Conservation (phyloP, 2,329 filamentous ascomycete species). For the Pseudocercospora crystallina region DNA sequence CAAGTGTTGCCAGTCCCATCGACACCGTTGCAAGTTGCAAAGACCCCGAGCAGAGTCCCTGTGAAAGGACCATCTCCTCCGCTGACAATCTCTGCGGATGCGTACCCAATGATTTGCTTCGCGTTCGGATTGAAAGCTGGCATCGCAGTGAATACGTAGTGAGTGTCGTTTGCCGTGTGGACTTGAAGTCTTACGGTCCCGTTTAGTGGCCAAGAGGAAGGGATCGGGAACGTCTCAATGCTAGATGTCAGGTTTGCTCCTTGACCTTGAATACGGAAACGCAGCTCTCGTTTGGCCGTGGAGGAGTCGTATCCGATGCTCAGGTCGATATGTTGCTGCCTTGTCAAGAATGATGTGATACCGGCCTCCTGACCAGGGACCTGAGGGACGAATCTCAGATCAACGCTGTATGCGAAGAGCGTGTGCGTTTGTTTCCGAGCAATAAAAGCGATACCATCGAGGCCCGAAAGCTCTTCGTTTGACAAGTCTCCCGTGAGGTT, state of each 20-base stretch:
- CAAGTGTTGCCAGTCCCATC: conserved; percentile 21
- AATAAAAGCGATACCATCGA: conserved; percentile 54
- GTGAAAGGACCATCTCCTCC: conserved; percentile 34
- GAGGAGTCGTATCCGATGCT: conserved; percentile 18
- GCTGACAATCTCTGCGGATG: conserved; percentile 33
- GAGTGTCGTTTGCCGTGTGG: conserved; percentile 3
- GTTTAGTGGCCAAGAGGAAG: not conserved
- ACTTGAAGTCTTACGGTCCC: conserved; percentile 1
- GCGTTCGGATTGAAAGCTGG: conserved; percentile 1
- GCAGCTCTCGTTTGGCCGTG: not conserved
- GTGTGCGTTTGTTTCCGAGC: conserved; percentile 57
- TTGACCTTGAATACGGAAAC: conserved; percentile 4
- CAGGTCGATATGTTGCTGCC: conserved; percentile 55
- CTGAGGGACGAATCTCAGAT: conserved; percentile 46
- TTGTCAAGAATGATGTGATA: conserved; percentile 54
- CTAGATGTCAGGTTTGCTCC: conserved; percentile 7
- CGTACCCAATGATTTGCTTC: conserved; percentile 25
- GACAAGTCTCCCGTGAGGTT: conserved; percentile 53
- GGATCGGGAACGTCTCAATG: not conserved
- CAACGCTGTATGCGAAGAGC: conserved; percentile 52
- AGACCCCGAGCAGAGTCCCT: conserved; percentile 52
- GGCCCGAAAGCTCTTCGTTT: conserved; percentile 50
- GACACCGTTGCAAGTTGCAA: conserved; percentile 52
- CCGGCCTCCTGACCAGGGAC: conserved; percentile 51
- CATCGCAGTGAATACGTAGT: conserved; percentile 6